Base-by-base conservation (phyloP, 1,139 yeast genomes). In the Kodamaea ohmeri region DNA sequence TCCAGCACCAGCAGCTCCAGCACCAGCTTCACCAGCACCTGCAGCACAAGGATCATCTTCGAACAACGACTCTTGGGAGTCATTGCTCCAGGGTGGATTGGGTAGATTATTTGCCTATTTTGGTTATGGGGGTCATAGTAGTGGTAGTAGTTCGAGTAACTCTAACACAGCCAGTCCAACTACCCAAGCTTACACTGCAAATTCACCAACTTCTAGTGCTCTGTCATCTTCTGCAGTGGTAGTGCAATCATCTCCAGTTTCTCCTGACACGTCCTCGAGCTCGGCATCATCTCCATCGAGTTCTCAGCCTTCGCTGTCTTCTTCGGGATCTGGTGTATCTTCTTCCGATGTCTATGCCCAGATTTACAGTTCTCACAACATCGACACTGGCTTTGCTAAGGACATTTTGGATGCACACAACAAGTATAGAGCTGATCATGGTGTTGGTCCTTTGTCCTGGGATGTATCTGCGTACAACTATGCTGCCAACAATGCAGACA, bases 341-440 rank as follows among this genome's bases (percentile, higher is more conserved):
- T 38, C 43, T 14, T 45, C 46, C 8, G 43, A 36, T 14, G 20
- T 40, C 21, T 44, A 44, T 25, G 32, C 43, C 9, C 42, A 40
- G 14, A 44, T 44, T 16, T 50, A 45, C 35, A 44, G 42, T 4
- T 39, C 43, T 14, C 35, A 35, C 11, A 44, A 36, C 13, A 40
- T 46, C 25, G 57, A 54, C 43, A 35, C 41, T 22, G 32, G 37
- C 12, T 56, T 55, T 36, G 56, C 57, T 15, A 44, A 42, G 31
- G 47, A 44, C 25, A 55, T 53, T 32, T 48, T 56, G 40, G 56
- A 51, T 27, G 42, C 51, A 9, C 61, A 56, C 49, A 56, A 56
- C 39, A 25, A 44, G 20, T 51, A 55, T 41, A 48, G 61, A 36
- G 56, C 55, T 6, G 35, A 36, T 8, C 61, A 56, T 33, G 51